Percentiles rank a stretch among this genome's conserved stretches.
These are phyloP conservation scores for Podospora pseudopauciseta DNA, from an alignment of 495 filamentous ascomycete genomes.

Conservation along the genomic window DNA sequence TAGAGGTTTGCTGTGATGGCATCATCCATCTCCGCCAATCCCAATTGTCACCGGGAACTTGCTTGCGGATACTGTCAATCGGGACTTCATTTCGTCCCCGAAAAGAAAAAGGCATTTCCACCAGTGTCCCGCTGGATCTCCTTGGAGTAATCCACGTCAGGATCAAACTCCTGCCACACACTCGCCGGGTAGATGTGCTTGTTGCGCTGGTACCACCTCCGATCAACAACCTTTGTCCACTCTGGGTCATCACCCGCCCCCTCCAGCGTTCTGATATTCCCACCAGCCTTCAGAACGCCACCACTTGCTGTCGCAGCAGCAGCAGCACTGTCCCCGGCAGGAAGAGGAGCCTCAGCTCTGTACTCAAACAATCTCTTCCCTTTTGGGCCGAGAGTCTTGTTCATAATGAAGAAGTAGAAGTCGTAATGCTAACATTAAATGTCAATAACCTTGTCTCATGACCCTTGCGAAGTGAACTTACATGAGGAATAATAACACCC, in stretches of 20 bases:
- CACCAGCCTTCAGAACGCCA: conserved; percentile 36
- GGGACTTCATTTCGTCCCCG: conserved; percentile 26
- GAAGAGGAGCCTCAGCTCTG: conserved; percentile 43
- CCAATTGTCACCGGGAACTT: neutral
- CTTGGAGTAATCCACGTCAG: conserved; percentile 76
- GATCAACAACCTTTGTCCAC: conserved; percentile 91
- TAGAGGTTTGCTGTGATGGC: no score
- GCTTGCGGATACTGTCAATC: neutral
- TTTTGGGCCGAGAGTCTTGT: conserved; percentile 68
- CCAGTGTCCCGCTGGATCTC: conserved; percentile 77
- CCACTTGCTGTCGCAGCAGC: conserved; percentile 15
- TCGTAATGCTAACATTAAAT: conserved; percentile 73
- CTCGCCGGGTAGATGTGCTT: conserved; percentile 98
- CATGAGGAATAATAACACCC: conserved; percentile 91
- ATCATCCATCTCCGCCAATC: neutral
- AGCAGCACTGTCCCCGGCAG: conserved; percentile 1
- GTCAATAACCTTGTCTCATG: neutral
- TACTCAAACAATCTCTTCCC: conserved; percentile 77
- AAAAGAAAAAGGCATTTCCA: conserved; percentile 94
- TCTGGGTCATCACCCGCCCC: conserved; percentile 74
- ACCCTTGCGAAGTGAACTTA: conserved; percentile 44
- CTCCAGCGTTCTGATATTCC: conserved; percentile 54
- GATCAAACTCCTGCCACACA: conserved; percentile 93
- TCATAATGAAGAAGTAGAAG: conserved; percentile 94
- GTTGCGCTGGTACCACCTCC: conserved; percentile 93